Conservation (phyloP, 495 filamentous ascomycete species). For the Friedmanniomyces endolithicus region DNA sequence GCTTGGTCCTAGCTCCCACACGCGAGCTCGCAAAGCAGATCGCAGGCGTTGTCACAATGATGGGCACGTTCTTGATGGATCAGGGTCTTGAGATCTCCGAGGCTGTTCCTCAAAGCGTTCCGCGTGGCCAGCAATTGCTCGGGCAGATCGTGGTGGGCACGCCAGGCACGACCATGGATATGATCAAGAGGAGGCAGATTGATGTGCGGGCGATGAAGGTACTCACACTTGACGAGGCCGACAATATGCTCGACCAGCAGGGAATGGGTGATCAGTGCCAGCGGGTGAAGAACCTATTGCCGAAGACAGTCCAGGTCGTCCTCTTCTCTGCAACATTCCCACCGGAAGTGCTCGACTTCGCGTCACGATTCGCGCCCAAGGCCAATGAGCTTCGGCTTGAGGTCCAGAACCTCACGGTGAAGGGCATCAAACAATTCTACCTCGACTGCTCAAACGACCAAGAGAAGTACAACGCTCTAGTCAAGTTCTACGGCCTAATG, state of each 20-base stretch:
- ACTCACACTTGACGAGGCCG: conserved; percentile 42
- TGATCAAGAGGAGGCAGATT: conserved; percentile 52
- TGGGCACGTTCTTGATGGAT: conserved; percentile 61
- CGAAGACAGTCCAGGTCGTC: conserved; percentile 62
- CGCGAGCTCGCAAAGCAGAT: conserved; percentile 95
- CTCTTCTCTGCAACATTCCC: conserved; percentile 98
- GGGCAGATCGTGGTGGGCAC: conserved; percentile 81
- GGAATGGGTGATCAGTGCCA: conserved; percentile 90
- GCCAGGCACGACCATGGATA: conserved; percentile 81
- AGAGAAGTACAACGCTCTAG: conserved; percentile 76
- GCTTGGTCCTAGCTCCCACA: conserved; percentile 79
- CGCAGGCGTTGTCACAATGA: conserved; percentile 60
- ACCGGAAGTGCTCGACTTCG: conserved; percentile 65
- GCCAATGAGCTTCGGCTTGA: conserved; percentile 81
- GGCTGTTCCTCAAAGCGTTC: conserved; percentile 64
- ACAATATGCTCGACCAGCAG: conserved; percentile 59
- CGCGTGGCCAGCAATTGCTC: conserved; percentile 47
- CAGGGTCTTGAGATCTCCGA: conserved; percentile 49
- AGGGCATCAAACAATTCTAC: conserved; percentile 93
- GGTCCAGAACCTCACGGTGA: conserved; percentile 84
- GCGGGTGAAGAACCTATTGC: conserved; percentile 72
- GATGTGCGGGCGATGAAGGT: conserved; percentile 36
- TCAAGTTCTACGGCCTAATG: conserved; percentile 87
- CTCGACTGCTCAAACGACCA: conserved; percentile 74
- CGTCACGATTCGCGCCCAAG: conserved; percentile 62